A percentile compares a stretch with the other conserved stretches of the same genome.
Evolutionary conservation across 2,329 filamentous ascomycete genomes (phyloP).

Genomic region (Biscogniauxia mediterranea): DNA sequence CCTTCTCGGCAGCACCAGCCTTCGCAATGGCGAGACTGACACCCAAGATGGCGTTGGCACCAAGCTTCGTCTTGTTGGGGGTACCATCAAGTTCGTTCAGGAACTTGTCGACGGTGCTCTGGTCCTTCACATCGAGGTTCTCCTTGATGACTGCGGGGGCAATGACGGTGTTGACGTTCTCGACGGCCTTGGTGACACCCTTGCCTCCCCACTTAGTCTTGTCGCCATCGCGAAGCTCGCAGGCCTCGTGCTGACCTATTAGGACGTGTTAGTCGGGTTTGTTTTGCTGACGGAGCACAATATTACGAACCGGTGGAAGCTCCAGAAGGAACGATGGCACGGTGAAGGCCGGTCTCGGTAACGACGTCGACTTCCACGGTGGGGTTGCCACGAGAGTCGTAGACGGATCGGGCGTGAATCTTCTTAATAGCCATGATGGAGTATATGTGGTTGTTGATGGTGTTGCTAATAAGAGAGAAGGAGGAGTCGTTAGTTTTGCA

Average conservation of each 20-base stretch:
- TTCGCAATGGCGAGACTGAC: conserved; percentile 83
- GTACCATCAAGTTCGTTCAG: conserved; percentile 83
- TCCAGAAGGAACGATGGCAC: conserved; percentile 94
- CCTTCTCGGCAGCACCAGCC: conserved; percentile 86
- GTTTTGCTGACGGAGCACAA: conserved; percentile 15
- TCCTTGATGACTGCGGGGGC: conserved; percentile 80
- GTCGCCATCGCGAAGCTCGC: conserved; percentile 87
- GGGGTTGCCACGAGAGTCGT: conserved; percentile 97
- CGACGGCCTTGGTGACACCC: conserved; percentile 81
- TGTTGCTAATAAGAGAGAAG: background rate
- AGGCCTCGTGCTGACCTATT: conserved; percentile 82
- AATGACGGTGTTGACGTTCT: conserved; percentile 81
- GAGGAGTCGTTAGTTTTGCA: conserved; percentile 6
- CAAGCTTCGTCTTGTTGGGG: conserved; percentile 81
- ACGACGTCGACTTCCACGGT: conserved; percentile 98
- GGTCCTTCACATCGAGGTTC: conserved; percentile 81
- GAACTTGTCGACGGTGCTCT: conserved; percentile 80
- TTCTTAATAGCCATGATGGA: conserved; percentile 84
- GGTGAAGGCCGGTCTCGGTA: conserved; percentile 94
- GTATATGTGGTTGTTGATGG: conserved; percentile 3
- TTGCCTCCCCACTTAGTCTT: conserved; percentile 84
- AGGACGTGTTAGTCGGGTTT: conserved; percentile 21
- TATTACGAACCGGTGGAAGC: conserved; percentile 79
- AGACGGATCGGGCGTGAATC: conserved; percentile 91
- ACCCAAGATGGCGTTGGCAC: conserved; percentile 86